Conservation (phyloP, 257 asterid species). For the Leptodermis oblonga region DNA sequence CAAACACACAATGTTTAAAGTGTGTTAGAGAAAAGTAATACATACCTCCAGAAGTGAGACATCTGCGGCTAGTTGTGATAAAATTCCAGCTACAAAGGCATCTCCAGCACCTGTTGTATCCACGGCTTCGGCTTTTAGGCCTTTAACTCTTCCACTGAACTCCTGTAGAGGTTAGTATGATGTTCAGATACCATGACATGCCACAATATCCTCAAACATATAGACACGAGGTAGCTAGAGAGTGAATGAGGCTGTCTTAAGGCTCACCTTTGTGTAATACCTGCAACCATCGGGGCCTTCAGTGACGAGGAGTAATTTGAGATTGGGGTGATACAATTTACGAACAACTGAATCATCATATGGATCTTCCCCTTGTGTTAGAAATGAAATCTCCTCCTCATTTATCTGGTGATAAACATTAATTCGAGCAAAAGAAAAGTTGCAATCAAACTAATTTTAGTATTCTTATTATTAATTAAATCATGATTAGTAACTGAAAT, state of each 20-base stretch:
- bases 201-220: background rate
- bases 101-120: conserved; percentile 99
- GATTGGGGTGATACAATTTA: conserved; percentile 73
- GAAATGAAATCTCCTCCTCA: conserved; percentile 85
- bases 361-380: conserved; percentile 94
- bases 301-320: conserved; percentile 84
- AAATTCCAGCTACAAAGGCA: conserved; percentile 97
- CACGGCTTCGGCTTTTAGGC: conserved; percentile 75
- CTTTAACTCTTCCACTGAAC: conserved; percentile 84
- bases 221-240: background rate
- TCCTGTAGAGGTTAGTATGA: conserved; percentile 42
- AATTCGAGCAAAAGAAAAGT: conserved; percentile 15
- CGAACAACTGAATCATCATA: conserved; percentile 82
- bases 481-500: background rate
- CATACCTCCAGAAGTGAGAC: conserved; percentile 75
- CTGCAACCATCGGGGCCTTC: conserved; percentile 98
- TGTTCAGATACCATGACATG: background rate
- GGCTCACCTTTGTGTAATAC: conserved; percentile 84
- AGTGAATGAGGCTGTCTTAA: conserved; percentile 8
- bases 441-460: background rate
- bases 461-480: background rate
- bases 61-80: conserved; percentile 73
- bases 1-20: background rate
- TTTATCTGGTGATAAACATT: conserved; percentile 54
- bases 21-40: conserved; percentile 17